phyloP scores from a whole-genome alignment of 2,329 filamentous ascomycete genomes.

The Setomelanomma holmii region DNA sequence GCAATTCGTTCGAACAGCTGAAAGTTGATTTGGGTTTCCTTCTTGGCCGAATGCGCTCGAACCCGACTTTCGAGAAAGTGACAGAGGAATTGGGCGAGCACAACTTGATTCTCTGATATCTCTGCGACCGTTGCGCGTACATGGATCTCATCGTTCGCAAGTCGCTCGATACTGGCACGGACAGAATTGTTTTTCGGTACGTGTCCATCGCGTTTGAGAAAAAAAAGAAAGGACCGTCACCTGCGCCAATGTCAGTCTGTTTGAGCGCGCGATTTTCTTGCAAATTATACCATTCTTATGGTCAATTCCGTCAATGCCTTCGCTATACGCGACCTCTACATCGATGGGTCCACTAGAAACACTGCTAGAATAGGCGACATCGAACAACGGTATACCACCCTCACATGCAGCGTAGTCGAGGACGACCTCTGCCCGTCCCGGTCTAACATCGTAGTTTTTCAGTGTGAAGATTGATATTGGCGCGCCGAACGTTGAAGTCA shows the following conservation, averaged over 20 bases:
- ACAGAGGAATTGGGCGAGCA: constrained; percentile 1
- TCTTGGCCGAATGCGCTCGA: constrained; percentile 7
- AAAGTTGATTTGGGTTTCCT: background rate
- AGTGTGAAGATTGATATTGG: constrained; percentile 3
- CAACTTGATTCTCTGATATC: constrained; percentile 10
- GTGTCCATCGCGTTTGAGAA: constrained; percentile 19
- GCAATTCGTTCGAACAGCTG: constrained; percentile 5
- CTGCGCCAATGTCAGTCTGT: background rate
- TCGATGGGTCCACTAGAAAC: background rate
- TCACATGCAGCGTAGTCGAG: constrained; percentile 14
- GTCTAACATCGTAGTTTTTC: constrained; percentile 1
- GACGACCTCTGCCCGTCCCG: constrained; percentile 5
- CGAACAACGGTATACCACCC: constrained; percentile 10
- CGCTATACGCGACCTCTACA: constrained; percentile 8
- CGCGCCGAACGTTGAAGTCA: background rate
- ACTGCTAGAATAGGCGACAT: constrained; percentile 1
- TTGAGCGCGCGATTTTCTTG: no score
- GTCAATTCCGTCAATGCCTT: constrained; percentile 14
- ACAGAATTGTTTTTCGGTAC: constrained; percentile 7
- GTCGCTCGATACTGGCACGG: background rate
- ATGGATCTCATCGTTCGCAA: constrained; percentile 3
- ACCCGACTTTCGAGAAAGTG: constrained; percentile 8
- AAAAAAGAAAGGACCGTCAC: constrained; percentile 16
- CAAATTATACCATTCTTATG: constrained; percentile 1
- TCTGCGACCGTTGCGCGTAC: constrained; percentile 12